Conservation (phyloP, 1,284 basidiomycete species). For the Marasmius fiardii region DNA sequence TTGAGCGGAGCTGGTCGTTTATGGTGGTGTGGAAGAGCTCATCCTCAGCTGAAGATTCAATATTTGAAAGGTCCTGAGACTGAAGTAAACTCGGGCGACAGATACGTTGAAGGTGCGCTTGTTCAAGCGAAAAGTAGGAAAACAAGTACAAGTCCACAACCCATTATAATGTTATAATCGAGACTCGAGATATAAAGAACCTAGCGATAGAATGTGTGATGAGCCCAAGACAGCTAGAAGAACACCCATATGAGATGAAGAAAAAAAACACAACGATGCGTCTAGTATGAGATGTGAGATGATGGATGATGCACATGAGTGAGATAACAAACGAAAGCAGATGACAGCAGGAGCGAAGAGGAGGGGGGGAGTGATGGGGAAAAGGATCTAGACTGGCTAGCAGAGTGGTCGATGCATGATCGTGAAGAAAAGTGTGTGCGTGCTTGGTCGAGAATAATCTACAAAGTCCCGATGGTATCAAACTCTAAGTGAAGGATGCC, state of each 20-base stretch:
- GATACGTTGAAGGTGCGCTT: too few species aligned
- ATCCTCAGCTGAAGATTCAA: too few species aligned
- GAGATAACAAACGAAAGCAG: slow-evolving; percentile 1
- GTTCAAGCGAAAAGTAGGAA: too few species aligned
- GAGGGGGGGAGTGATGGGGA: background rate
- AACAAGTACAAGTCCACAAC: background rate
- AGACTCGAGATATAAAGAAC: slow-evolving; percentile 1
- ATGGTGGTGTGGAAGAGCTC: background rate
- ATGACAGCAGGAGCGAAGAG: background rate
- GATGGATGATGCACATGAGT: slow-evolving; percentile 1
- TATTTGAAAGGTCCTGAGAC: too few species aligned
- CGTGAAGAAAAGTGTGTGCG: background rate
- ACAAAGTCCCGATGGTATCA: background rate
- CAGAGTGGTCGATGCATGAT: background rate
- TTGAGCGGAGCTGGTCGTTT: background rate
- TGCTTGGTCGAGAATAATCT: background rate
- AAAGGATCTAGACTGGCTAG: background rate
- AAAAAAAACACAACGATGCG: background rate
- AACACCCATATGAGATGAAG: background rate
- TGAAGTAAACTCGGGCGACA: too few species aligned
- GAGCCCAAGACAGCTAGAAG: background rate
- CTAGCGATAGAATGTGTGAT: background rate
- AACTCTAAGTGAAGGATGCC: background rate
- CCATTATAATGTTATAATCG: slow-evolving; percentile 4
- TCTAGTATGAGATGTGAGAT: background rate